Evolutionary conservation across 2,329 filamentous ascomycete species (phyloP).

Genomic region (Penicillium crustosum): DNA sequence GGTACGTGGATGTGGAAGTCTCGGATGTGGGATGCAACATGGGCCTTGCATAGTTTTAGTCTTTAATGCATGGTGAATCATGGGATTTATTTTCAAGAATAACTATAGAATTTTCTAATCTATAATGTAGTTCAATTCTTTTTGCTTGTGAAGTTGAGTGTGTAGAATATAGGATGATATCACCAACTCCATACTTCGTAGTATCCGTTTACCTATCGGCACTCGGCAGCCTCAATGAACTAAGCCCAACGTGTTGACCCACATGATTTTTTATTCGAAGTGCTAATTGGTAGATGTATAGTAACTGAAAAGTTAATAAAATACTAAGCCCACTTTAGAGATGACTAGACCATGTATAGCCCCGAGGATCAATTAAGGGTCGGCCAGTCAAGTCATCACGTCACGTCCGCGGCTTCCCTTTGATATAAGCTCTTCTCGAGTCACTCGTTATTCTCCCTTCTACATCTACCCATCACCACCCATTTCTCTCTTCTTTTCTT

Average conservation of each 20-base stretch:
- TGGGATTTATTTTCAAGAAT: not conserved
- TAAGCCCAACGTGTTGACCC: not conserved
- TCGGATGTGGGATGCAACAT: conserved; percentile 18
- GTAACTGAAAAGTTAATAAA: not conserved
- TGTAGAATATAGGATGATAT: conserved; percentile 12
- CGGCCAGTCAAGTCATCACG: conserved; percentile 23
- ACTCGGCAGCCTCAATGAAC: not conserved
- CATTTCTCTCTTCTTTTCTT: not conserved
- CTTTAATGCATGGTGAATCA: conserved; percentile 2
- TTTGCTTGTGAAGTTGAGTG: not conserved
- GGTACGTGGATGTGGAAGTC: conserved; percentile 9
- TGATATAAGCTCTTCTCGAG: not conserved
- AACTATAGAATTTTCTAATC: not conserved
- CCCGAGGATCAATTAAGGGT: not conserved
- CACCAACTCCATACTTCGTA: conserved; percentile 2
- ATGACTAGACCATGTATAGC: not conserved
- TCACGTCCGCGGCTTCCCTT: conserved; percentile 14
- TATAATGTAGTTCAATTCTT: not conserved
- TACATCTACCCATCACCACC: not conserved
- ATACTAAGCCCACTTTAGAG: not conserved
- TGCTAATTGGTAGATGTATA: conserved; percentile 4
- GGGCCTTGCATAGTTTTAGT: conserved; percentile 7
- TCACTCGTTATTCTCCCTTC: not conserved
- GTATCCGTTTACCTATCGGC: not conserved
- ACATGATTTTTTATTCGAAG: not conserved